Base-by-base conservation (phyloP, 192 early-diverging fungal species). In the Linnemannia hyalina region DNA sequence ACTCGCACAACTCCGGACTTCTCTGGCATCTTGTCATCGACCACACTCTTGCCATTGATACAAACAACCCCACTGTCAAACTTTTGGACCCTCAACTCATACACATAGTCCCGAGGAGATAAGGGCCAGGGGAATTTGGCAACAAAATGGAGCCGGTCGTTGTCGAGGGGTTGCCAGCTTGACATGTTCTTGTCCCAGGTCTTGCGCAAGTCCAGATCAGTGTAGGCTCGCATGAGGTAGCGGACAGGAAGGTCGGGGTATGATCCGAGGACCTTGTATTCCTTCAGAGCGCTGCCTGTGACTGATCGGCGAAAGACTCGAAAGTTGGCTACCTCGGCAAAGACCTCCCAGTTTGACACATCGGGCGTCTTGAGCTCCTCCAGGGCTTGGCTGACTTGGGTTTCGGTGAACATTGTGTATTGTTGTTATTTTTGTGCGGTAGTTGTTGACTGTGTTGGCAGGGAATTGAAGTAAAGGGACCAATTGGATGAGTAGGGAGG, bases 131-230 rank as follows among this genome's bases (percentile, higher is more conserved):
- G 89, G n/a, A 88, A 88, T 42, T 77, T 77, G 20, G 76, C 46
- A n/a, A 77, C 60, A 74, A 81, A 89, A 23, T 76, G 78, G 38
- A 88, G 77, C 13, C 71, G 65, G 44, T 82, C 42, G 38, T 81
- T 75, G 13, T 76, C 77, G 9, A 90, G 70, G 1, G 71, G 52
- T 22, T 41, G 26, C 40, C 68, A 88, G 6, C 75, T 70, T 18
- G 83, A 52, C 89, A 90, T 90, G 65, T 90, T 77, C 40, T 82
- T 84, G 77, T 90, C 89, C 89, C 89, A 90, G 36, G n/a, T 80
- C 55, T 81, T 88, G 32, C 89, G 86, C 70, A 84, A 82, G 46
- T 86, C 81, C 18, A 89, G 81, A 80, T 90, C 89, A 22, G 85
- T 77, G 57, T 90, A 90, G 3, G 89, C 89, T 60, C 78, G 89